These are phyloP conservation scores for Pestalotiopsis fici DNA, from an alignment of 2,329 filamentous ascomycete species.

Conservation along the genomic window DNA sequence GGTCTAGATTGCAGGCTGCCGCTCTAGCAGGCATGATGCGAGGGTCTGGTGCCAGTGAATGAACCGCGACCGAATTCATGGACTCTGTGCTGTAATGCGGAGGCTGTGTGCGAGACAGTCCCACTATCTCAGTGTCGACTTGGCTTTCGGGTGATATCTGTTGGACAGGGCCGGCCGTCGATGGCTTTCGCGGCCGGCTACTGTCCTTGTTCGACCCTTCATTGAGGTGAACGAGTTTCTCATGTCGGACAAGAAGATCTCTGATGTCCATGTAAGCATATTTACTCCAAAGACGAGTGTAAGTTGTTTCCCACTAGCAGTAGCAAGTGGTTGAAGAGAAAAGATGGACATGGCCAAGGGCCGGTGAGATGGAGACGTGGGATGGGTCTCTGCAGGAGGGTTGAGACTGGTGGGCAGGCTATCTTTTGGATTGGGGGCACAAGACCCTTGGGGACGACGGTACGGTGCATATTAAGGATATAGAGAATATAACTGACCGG, in stretches of 20 bases:
- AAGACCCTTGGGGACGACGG: slow-evolving; percentile 1
- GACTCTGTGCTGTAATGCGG: slow-evolving; percentile 42
- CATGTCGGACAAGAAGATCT: slow-evolving; percentile 63
- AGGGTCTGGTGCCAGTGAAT: slow-evolving; percentile 45
- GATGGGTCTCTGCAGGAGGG: neutral
- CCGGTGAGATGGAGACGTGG: slow-evolving; percentile 11
- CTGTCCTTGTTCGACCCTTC: slow-evolving; percentile 56
- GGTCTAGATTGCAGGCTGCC: slow-evolving; percentile 57
- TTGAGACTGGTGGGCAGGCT: neutral
- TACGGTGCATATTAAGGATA: slow-evolving; percentile 6
- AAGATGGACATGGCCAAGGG: neutral
- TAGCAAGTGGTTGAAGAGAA: neutral
- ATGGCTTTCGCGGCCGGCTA: slow-evolving; percentile 51
- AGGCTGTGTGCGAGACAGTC: slow-evolving; percentile 37
- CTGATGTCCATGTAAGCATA: slow-evolving; percentile 64
- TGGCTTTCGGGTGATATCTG: slow-evolving; percentile 49
- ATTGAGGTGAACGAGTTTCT: slow-evolving; percentile 66
- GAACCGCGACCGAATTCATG: slow-evolving; percentile 36
- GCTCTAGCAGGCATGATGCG: slow-evolving; percentile 43
- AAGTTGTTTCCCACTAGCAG: neutral
- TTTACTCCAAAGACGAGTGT: slow-evolving; percentile 22
- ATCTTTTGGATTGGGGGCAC: neutral
- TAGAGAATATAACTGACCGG: slow-evolving; percentile 47
- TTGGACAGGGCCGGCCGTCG: slow-evolving; percentile 45
- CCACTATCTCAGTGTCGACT: slow-evolving; percentile 47